A percentile compares a stretch with the other conserved stretches of the same genome.
These are phyloP conservation scores for Linnemannia zychae DNA, from an alignment of 192 early-diverging fungal species.

Conservation along the genomic window DNA sequence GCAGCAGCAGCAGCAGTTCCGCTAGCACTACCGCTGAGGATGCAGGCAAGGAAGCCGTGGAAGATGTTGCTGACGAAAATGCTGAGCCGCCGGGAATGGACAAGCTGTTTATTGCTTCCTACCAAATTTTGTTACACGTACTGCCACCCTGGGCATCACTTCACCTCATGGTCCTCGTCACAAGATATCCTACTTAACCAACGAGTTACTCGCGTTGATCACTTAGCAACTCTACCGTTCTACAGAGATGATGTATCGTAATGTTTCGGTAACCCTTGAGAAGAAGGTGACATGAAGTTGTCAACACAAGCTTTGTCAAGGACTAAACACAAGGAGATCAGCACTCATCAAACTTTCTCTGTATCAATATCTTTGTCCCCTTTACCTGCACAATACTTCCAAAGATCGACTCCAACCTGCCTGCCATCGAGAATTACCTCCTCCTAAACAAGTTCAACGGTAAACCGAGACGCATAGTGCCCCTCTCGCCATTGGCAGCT, in stretches of 20 bases:
- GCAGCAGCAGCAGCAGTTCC: no score
- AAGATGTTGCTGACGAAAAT: no score
- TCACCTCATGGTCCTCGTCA: background rate
- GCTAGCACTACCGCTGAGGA: no score
- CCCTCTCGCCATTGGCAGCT: background rate
- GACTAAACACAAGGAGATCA: constrained; percentile 6
- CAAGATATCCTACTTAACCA: constrained; percentile 10
- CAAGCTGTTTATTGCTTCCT: no score
- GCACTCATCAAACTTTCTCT: constrained; percentile 8
- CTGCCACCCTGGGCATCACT: constrained; percentile 8
- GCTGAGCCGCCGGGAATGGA: no score
- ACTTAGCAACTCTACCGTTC: constrained; percentile 12
- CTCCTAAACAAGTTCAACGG: constrained; percentile 10
- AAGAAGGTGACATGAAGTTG: constrained; percentile 12
- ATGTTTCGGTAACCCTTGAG: constrained; percentile 14
- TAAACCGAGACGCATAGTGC: background rate
- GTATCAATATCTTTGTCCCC: constrained; percentile 6
- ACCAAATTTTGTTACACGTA: background rate
- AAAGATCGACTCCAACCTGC: constrained; percentile 9
- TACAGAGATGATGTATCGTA: constrained; percentile 13
- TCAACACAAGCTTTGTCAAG: constrained; percentile 3
- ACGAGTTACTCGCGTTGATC: constrained; percentile 5
- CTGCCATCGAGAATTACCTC: constrained; percentile 9
- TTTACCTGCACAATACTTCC: no score
- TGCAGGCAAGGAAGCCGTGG: no score